phyloP scores from a whole-genome alignment of 129 eudicot species.

The Rutidosis leptorrhynchoides region DNA sequence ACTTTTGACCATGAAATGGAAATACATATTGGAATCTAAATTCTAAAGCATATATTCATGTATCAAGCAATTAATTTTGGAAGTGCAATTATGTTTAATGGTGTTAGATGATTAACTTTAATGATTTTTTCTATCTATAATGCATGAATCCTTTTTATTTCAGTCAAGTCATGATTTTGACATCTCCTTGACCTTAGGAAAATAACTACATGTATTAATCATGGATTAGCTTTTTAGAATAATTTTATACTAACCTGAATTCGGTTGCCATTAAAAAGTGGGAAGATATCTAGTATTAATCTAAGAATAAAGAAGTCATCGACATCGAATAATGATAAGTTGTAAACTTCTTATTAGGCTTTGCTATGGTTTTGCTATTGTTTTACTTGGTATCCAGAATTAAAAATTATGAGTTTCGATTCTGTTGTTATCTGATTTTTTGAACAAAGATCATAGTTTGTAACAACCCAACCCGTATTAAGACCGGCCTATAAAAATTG shows the following conservation, averaged over 20 bases:
- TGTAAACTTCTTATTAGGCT: not conserved
- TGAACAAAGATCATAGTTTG: not conserved
- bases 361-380: not conserved
- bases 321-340: not conserved
- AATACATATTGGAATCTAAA: conserved; percentile 8
- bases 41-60: conserved; percentile 18
- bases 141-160: conserved; percentile 23
- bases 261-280: conserved; percentile 17
- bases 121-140: conserved; percentile 18
- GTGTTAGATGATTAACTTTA: conserved; percentile 18
- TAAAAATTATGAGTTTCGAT: not conserved
- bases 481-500: too few species aligned
- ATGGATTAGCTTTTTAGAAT: conserved; percentile 30
- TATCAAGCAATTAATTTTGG: conserved; percentile 16
- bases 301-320: not conserved
- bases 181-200: conserved; percentile 27
- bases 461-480: too few species aligned
- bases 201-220: conserved; percentile 18
- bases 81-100: conserved; percentile 9
- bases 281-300: conserved; percentile 10
- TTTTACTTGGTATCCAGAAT: not conserved
- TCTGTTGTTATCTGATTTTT: too few species aligned
- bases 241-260: conserved; percentile 17
- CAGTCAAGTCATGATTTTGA: conserved; percentile 30
- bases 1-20: conserved; percentile 16